These are phyloP conservation scores for Micromonas pusilla DNA, from an alignment of 139 green algal species.

Conservation along the genomic window DNA sequence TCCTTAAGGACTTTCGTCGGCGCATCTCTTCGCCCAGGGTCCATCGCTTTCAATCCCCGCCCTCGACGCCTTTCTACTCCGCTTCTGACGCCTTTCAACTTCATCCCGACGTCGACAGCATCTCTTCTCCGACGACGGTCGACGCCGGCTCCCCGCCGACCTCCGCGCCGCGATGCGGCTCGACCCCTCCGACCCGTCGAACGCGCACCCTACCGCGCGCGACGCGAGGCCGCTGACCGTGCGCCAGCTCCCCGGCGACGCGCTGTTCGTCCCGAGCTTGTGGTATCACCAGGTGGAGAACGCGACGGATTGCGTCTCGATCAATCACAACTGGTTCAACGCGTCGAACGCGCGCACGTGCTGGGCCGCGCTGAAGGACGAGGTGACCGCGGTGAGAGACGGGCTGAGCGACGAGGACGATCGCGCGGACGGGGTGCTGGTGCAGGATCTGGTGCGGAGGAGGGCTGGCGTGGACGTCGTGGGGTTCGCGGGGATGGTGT, in stretches of 20 bases:
- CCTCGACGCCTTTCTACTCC: no score
- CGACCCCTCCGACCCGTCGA: no score
- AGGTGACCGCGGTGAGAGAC: neutral
- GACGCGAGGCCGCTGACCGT: slow-evolving; percentile 36
- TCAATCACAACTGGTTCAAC: slow-evolving; percentile 79
- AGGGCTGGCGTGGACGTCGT: neutral
- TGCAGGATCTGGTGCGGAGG: neutral
- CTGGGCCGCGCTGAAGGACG: neutral
- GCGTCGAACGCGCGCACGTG: neutral
- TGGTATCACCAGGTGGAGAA: slow-evolving; percentile 85
- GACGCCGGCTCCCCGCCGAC: no score
- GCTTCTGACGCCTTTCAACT: no score
- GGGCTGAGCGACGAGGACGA: neutral
- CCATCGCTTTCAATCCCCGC: no score
- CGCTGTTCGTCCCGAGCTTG: slow-evolving; percentile 78
- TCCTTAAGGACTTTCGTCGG: no score
- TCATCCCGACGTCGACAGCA: no score
- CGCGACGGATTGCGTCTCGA: slow-evolving; percentile 56
- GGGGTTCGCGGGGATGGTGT: neutral
- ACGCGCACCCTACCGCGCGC: neutral
- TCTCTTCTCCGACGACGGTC: no score
- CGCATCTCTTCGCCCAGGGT: no score
- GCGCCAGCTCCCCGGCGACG: slow-evolving; percentile 58
- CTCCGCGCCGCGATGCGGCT: no score
- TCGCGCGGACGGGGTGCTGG: neutral